Percentiles rank a stretch among this genome's conserved stretches.
Evolutionary conservation across 352 stramenopile species (phyloP).

Genomic region (Globisporangium barbulae): DNA sequence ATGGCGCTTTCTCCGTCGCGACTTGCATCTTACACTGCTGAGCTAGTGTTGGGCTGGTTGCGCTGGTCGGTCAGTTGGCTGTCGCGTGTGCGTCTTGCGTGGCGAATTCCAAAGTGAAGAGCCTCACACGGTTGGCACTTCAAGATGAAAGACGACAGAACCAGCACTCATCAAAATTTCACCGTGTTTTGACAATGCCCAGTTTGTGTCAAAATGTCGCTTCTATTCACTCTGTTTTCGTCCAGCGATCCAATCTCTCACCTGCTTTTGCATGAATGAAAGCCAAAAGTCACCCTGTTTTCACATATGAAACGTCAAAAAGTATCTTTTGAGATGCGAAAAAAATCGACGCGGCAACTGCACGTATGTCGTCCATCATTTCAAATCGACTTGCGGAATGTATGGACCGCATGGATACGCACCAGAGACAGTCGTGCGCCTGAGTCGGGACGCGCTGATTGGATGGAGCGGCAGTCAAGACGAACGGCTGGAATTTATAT

Average conservation of each 20-base stretch:
- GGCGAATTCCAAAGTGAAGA: conserved; percentile 12
- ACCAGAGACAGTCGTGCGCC: background rate
- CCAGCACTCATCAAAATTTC: background rate
- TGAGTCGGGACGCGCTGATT: background rate
- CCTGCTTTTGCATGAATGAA: background rate
- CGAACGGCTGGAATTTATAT: too few species aligned
- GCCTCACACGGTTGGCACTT: background rate
- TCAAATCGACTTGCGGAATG: background rate
- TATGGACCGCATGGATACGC: background rate
- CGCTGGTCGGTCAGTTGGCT: background rate
- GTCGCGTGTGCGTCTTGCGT: conserved; percentile 6
- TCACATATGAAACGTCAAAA: background rate
- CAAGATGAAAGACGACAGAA: background rate
- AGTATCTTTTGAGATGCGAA: conserved; percentile 4
- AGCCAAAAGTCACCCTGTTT: too few species aligned
- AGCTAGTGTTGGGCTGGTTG: background rate
- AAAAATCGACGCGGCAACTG: background rate
- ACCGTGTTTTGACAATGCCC: conserved; percentile 7
- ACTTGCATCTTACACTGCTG: conserved; percentile 33
- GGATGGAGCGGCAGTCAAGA: too few species aligned
- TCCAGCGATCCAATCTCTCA: background rate
- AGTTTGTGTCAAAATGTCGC: background rate
- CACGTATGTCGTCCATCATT: background rate
- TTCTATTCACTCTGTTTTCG: background rate
- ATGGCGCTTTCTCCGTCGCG: conserved; percentile 23